Evolutionary conservation across 805 yeast genomes (phyloP), one percentile per base, ranked within the genome.

Genomic region (Sungouiozyma intestinalis): DNA sequence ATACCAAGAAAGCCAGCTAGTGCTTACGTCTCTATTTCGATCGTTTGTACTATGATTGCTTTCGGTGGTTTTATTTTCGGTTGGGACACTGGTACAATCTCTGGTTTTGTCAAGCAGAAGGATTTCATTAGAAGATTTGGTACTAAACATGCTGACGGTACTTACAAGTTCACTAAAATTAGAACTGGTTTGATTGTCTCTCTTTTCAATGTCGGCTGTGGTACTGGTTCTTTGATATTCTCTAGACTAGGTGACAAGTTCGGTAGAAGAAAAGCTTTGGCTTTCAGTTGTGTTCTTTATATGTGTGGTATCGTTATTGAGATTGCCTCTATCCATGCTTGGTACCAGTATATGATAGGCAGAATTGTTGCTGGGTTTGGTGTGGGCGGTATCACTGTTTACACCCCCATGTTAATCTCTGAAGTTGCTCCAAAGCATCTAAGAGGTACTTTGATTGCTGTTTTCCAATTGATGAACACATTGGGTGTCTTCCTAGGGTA

Each of bases 51-150:
- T n/a, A 53, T 63, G 60, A 74, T 81, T 49, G 84, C 85, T 21
- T 81, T 81, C 48, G 86, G 85, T 41, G 57, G 57, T 16, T 53
- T 48, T 43, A 80, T 80, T 43, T 73, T 76, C 56, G 87, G 87
- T 51, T 81, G 82, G 74, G 88, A 81, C 66, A 80, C 86, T 40
- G 88, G 87, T 70, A 81, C 87, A 52, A 78, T 81, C 62, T 75
- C 83, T 27, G 86, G 86, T 50, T 79, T 81, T 53, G 81, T 79
- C 39, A 73, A 76, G 53, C 60, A 62, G 54, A 52, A 72, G 15
- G 82, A 79, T 55, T 80, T 74, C 65, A 58, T 63, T 40, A 48
- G 54, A 34, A 68, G 85, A 56, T 81, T 80, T 52, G 87, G 85
- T 57, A 37, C 40, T 17, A 36, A 21, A 29, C 41, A 63, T 46